Base-by-base conservation (phyloP, 202 grass and related monocot genomes). In the Schoenoplectus triqueter region DNA sequence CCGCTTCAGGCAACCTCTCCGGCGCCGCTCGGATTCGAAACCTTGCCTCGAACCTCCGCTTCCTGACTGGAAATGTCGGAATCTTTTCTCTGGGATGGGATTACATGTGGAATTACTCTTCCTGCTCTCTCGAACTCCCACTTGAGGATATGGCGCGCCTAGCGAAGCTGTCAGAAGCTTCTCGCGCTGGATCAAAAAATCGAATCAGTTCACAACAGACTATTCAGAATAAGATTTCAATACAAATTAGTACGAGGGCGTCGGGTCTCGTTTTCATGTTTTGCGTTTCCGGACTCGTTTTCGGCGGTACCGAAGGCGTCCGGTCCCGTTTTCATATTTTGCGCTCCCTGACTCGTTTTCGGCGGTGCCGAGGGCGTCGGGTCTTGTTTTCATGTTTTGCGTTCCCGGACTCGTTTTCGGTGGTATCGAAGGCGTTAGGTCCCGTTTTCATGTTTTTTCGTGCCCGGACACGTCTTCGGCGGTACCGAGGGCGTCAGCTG, bases 91-190 rank as follows among this genome's bases (percentile, higher is more conserved):
- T 99, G 19, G 79, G 87, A 54, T 94, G 88, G 91, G 96, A 99
- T 85, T 99, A 93, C 64, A 79, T 89, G 68, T 88, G 91, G 86
- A 94, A 99, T 84, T 99, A 99, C 75, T 85, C 89, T 64, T 94
- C 91, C 82, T 81, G 79, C 0, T 89, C 80, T 10, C 57, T 63
- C 52, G 10, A 82, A 9, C 86, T 88, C 2, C 90, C 85, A 59
- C 71, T 89, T 41, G 69, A 82, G 17, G 84, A 89, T 31, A 81
- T 88, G 3, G 45, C 78, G 4, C 90, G 91, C 45, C 88, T 94
- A 59, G 87, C 92, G 41, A 87, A 87, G 54, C 82, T 90, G 0
- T 78, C 86, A 0, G 93, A 99, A 81, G 91, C 71, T 44, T 91
- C 91, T 22, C 88, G 93, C 69, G 76, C 89, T 7, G 60, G 80